phyloP scores from a whole-genome alignment of 1,139 yeast genomes.

The Arxiozyma telluris region DNA sequence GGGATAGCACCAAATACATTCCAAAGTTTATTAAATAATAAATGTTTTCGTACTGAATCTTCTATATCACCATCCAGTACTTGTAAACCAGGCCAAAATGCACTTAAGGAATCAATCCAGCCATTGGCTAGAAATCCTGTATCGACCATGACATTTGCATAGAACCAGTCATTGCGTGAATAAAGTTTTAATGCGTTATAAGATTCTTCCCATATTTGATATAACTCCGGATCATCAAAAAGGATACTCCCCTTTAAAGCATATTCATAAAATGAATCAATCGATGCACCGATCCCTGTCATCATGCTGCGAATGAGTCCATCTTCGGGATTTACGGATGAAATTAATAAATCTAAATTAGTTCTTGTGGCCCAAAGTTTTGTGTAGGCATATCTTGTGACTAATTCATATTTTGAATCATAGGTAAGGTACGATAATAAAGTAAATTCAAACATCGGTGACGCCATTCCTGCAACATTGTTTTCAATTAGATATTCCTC shows the following conservation, averaged over 20 bases:
- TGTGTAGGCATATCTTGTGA: constrained; percentile 55
- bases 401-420: constrained; percentile 59
- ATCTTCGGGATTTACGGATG: constrained; percentile 59
- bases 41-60: constrained; percentile 56
- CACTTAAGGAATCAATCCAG: constrained; percentile 84
- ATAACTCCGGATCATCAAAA: constrained; percentile 56
- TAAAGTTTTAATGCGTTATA: constrained; percentile 49
- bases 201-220: constrained; percentile 50
- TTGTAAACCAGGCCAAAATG: constrained; percentile 81
- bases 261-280: constrained; percentile 90
- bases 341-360: constrained; percentile 58
- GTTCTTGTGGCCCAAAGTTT: constrained; percentile 65
- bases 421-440: constrained; percentile 64
- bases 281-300: constrained; percentile 84
- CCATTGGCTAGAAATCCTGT: constrained; percentile 44
- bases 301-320: constrained; percentile 51
- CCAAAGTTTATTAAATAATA: constrained; percentile 72
- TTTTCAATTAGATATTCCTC: constrained; percentile 43
- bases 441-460: constrained; percentile 73
- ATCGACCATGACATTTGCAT: constrained; percentile 47
- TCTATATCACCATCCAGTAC: constrained; percentile 68
- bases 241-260: constrained; percentile 69
- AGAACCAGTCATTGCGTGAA: constrained; percentile 47
- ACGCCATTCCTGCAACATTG: constrained; percentile 80
- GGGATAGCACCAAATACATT: constrained; percentile 72